phyloP scores from a whole-genome alignment of 495 filamentous ascomycete species.

The Achaetomiella virescens region DNA sequence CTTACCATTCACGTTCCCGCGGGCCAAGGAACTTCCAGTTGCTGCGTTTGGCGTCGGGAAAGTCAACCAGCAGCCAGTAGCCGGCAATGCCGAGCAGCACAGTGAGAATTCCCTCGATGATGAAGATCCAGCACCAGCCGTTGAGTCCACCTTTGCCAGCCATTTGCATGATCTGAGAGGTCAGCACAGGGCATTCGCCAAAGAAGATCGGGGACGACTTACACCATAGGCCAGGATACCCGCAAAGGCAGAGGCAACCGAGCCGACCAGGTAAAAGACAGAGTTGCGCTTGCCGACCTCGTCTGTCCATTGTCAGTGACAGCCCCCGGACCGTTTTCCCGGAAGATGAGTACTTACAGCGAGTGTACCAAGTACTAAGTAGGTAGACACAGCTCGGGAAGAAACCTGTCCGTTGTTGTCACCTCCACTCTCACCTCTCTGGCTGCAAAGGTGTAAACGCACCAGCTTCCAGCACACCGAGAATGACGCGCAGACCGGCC shows the following conservation, averaged over 20 bases:
- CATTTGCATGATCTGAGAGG: slow-evolving; percentile 48
- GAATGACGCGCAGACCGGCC: slow-evolving; percentile 49
- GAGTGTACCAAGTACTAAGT: slow-evolving; percentile 58
- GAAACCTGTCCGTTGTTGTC: slow-evolving; percentile 32
- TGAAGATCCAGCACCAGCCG: slow-evolving; percentile 63
- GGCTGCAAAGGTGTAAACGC: neutral
- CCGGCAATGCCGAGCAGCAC: slow-evolving; percentile 41
- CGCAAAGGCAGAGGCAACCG: slow-evolving; percentile 52
- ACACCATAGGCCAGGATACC: slow-evolving; percentile 60
- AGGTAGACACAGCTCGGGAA: slow-evolving; percentile 59
- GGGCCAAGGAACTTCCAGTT: slow-evolving; percentile 49
- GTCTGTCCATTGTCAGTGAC: slow-evolving; percentile 27
- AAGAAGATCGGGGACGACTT: too few species aligned
- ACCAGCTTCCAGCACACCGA: slow-evolving; percentile 61
- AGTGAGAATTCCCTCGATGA: slow-evolving; percentile 52
- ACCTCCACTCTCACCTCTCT: neutral
- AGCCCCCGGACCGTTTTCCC: neutral
- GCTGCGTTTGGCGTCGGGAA: slow-evolving; percentile 48
- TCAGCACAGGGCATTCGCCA: neutral
- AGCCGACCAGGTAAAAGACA: slow-evolving; percentile 59
- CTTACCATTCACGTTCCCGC: slow-evolving; percentile 43
- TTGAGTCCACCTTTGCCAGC: slow-evolving; percentile 39
- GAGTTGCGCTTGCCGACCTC: slow-evolving; percentile 61
- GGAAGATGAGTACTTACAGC: slow-evolving; percentile 32
- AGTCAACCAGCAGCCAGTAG: slow-evolving; percentile 53